phyloP scores from a whole-genome alignment of 2,329 filamentous ascomycete genomes.

The Penicillium sp. region DNA sequence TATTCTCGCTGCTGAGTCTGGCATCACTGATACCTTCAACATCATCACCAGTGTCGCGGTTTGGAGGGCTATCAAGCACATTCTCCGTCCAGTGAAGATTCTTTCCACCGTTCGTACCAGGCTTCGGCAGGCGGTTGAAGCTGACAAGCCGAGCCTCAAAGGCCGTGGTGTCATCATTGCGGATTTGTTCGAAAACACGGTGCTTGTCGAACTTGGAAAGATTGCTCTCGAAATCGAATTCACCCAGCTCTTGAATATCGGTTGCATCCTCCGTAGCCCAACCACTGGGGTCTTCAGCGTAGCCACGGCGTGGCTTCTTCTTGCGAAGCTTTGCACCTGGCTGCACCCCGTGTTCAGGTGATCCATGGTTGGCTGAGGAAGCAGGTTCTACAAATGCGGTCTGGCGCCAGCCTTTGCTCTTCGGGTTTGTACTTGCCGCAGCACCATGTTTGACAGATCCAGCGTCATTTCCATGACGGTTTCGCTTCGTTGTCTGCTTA shows the following conservation, averaged over 20 bases:
- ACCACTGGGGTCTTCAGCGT: constrained; percentile 69
- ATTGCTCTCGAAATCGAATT: constrained; percentile 90
- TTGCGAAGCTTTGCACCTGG: constrained; percentile 49
- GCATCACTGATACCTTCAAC: constrained; percentile 48
- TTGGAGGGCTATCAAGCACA: constrained; percentile 73
- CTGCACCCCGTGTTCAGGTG: constrained; percentile 33
- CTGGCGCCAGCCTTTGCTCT: constrained; percentile 68
- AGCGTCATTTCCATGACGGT: constrained; percentile 52
- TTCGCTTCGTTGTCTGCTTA: constrained; percentile 43
- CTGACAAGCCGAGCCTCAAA: constrained; percentile 88
- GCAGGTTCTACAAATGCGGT: constrained; percentile 64
- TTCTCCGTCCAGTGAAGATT: constrained; percentile 92
- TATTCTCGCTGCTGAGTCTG: constrained; percentile 51
- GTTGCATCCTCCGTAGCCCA: constrained; percentile 97
- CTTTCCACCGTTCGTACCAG: constrained; percentile 77
- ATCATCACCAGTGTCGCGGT: constrained; percentile 72
- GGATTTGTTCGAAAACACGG: constrained; percentile 86
- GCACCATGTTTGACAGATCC: constrained; percentile 43
- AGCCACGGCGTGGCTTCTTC: constrained; percentile 48
- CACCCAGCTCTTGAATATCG: constrained; percentile 87
- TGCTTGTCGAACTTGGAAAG: constrained; percentile 95
- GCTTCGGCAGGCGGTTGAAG: constrained; percentile 72
- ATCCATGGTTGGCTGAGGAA: constrained; percentile 50
- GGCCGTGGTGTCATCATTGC: constrained; percentile 84
- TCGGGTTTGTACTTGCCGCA: constrained; percentile 42